Conservation (phyloP, 768 basidiomycete species). For the Xerocomus spinulosus region DNA sequence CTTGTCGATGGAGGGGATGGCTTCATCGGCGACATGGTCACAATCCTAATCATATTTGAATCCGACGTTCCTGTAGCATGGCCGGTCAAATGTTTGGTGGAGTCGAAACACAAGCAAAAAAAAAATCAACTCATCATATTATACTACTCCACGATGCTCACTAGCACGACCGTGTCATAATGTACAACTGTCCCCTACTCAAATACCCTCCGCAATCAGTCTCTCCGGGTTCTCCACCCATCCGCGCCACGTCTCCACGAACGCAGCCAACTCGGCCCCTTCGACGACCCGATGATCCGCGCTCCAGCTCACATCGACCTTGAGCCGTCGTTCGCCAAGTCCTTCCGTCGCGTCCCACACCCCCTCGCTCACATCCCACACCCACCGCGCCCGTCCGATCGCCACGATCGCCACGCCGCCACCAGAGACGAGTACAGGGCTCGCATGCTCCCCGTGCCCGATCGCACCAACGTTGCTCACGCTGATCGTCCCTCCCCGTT, state of each 20-base stretch:
- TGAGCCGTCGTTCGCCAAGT: slow-evolving; percentile 48
- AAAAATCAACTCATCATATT: too few species aligned
- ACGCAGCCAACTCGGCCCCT: slow-evolving; percentile 84
- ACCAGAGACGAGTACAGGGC: slow-evolving; percentile 74
- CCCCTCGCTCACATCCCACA: slow-evolving; percentile 59
- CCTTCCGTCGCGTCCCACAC: slow-evolving; percentile 15
- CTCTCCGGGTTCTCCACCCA: slow-evolving; percentile 75
- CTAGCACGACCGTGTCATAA: neutral
- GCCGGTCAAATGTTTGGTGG: too few species aligned
- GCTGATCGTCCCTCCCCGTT: slow-evolving; percentile 71
- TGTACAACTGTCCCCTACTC: slow-evolving; percentile 2
- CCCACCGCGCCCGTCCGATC: slow-evolving; percentile 73
- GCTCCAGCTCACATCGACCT: slow-evolving; percentile 71
- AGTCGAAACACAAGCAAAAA: too few species aligned
- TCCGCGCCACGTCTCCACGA: slow-evolving; percentile 79
- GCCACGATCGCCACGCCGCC: slow-evolving; percentile 86
- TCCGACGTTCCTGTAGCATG: too few species aligned
- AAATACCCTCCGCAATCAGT: slow-evolving; percentile 51
- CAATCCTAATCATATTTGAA: too few species aligned
- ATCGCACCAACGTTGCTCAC: slow-evolving; percentile 81
- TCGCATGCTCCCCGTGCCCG: slow-evolving; percentile 66
- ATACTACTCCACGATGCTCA: too few species aligned
- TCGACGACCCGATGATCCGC: slow-evolving; percentile 87
- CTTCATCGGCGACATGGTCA: too few species aligned
- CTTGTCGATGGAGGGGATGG: too few species aligned